Evolutionary conservation across 345 rosid species (phyloP).

Genomic region (Mallotus nudiflorus): DNA sequence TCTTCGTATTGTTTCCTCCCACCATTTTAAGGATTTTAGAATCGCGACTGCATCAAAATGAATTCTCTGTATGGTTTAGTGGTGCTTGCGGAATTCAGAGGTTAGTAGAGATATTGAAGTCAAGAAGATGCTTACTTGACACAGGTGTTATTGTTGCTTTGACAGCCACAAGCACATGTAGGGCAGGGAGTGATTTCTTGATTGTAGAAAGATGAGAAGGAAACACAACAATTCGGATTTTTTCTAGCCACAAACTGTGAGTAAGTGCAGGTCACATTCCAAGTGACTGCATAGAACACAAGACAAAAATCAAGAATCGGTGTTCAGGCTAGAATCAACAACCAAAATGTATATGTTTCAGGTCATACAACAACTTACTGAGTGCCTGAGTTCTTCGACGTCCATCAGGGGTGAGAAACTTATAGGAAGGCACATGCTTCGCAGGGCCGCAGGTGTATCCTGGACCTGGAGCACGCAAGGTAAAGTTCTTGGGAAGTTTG

Average conservation of each 20-base stretch:
- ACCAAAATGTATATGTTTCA: too few species aligned
- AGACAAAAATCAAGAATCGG: neutral
- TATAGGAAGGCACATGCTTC: conserved; percentile 62
- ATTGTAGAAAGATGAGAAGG: conserved; percentile 88
- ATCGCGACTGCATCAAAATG: conserved; percentile 52
- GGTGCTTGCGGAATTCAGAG: neutral
- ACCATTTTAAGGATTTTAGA: conserved; percentile 58
- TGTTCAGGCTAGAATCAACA: neutral
- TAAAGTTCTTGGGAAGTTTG: conserved; percentile 85
- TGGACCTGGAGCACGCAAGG: conserved; percentile 74
- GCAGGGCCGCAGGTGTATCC: conserved; percentile 94
- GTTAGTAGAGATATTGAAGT: neutral
- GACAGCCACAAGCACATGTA: conserved; percentile 84
- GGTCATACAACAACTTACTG: conserved; percentile 66
- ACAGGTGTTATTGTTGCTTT: conserved; percentile 52
- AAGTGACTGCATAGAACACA: conserved; percentile 63
- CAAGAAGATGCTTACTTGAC: conserved; percentile 54
- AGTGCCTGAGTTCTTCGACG: conserved; percentile 77
- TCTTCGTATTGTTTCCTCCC: conserved; percentile 59
- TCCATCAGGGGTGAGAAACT: conserved; percentile 59
- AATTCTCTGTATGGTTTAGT: neutral
- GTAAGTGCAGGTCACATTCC: conserved; percentile 91
- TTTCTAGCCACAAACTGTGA: conserved; percentile 80
- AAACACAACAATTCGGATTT: conserved; percentile 81
- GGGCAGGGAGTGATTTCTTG: conserved; percentile 83